Conservation (phyloP, 148 eudicot genomes). For the Diospyros kaki region DNA sequence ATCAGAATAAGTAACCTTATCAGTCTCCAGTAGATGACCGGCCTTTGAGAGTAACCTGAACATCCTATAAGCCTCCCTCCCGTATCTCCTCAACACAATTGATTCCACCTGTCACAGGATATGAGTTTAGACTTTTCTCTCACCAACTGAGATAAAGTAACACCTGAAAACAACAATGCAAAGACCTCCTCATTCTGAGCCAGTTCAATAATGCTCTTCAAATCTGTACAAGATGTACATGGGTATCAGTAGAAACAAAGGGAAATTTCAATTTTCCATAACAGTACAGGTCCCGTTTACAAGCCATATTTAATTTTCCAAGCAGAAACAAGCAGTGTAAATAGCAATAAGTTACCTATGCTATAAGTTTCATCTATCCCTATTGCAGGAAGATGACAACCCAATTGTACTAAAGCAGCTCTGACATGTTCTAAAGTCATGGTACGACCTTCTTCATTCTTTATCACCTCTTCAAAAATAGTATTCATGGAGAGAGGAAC, state of each 20-base stretch:
- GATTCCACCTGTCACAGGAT: conserved; percentile 62
- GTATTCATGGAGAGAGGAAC: conserved; percentile 57
- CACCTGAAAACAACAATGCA: neutral
- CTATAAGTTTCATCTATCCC: conserved; percentile 51
- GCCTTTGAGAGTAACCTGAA: conserved; percentile 57
- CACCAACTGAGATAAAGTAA: neutral
- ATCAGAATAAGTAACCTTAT: conserved; percentile 44
- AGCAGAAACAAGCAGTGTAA: neutral
- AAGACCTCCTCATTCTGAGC: conserved; percentile 76
- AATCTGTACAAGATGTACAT: conserved; percentile 44
- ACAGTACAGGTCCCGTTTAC: neutral
- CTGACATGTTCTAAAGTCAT: conserved; percentile 74
- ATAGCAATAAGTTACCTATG: conserved; percentile 35
- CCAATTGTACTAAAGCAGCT: conserved; percentile 59
- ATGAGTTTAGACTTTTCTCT: conserved; percentile 12
- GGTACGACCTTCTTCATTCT: conserved; percentile 56
- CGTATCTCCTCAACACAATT: conserved; percentile 75
- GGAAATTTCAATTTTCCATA: neutral
- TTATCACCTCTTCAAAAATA: conserved; percentile 70
- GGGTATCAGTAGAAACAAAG: conserved; percentile 10
- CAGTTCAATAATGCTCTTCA: conserved; percentile 55
- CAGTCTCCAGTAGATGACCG: conserved; percentile 58
- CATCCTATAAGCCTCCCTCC: conserved; percentile 68
- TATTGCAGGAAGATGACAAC: conserved; percentile 44
- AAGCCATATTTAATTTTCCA: neutral